phyloP scores from a whole-genome alignment of 2,329 filamentous ascomycete genomes.

The Amylocarpus encephaloides region DNA sequence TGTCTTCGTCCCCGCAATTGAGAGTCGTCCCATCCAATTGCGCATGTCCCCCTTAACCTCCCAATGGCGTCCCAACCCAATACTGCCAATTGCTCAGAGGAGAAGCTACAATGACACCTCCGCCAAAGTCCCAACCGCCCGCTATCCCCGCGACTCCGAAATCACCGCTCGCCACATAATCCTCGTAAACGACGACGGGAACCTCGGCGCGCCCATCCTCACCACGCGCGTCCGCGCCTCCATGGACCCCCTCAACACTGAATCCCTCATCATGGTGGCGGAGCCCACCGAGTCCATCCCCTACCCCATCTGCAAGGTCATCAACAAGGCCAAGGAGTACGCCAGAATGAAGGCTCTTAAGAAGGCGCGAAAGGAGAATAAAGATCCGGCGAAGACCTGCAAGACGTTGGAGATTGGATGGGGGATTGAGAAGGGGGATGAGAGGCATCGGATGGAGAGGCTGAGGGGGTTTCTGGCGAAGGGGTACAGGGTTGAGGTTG shows the following conservation, averaged over 20 bases:
- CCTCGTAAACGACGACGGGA: conserved; percentile 35
- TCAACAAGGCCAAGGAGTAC: conserved; percentile 49
- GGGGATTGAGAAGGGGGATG: conserved; percentile 72
- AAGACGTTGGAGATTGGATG: conserved; percentile 91
- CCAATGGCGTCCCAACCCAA: not conserved
- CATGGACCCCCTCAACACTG: conserved; percentile 40
- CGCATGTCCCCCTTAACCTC: not conserved
- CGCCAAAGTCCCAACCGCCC: conserved; percentile 15
- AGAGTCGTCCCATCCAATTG: conserved; percentile 22
- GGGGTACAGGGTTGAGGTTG: conserved; percentile 68
- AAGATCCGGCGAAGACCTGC: conserved; percentile 32
- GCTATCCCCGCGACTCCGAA: conserved; percentile 40
- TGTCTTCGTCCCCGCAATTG: conserved; percentile 39
- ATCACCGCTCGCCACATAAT: conserved; percentile 40
- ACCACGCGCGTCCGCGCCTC: conserved; percentile 35
- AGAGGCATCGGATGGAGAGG: conserved; percentile 63
- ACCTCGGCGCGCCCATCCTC: conserved; percentile 31
- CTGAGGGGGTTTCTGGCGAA: conserved; percentile 64
- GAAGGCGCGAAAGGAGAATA: conserved; percentile 32
- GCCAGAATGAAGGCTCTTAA: conserved; percentile 40
- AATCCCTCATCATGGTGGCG: conserved; percentile 45
- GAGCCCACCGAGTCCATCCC: conserved; percentile 15
- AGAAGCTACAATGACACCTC: conserved; percentile 14
- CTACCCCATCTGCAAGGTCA: conserved; percentile 62
- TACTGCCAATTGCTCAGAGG: conserved; percentile 2